Evolutionary conservation across 208 protist genomes (phyloP), one percentile per base, ranked within the genome.

Genomic region (Trypanosoma cruzi): DNA sequence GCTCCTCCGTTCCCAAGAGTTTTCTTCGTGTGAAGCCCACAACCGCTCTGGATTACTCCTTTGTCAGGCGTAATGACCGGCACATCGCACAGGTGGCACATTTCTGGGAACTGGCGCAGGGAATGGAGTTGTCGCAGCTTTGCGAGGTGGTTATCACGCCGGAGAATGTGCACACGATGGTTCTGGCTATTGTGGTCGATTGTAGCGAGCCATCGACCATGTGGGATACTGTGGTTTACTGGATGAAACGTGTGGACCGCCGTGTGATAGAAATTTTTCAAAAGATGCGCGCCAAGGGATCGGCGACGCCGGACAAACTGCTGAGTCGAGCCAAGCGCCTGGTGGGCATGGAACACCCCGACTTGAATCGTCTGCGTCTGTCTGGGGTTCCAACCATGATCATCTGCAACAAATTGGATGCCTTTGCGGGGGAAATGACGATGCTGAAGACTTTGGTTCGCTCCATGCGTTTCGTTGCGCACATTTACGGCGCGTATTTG

Each of bases 91-190:
- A 94, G 72, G 78, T 95, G 22, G 90, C 91, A 0, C 90, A 97
- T 71, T 94, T 97, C 60, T 97, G 91, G 91, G 91, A 97, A 64
- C 80, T 97, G 31, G 93, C 86, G 20, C 89, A 95, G 65, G 91
- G 90, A 7, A 86, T 65, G 55, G 84, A 95, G 44, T 72, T 97
- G 28, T 71, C 82, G 22, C 81, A 91, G 68, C 78, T 97, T 62
- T 77, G 88, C 11, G 90, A 97, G n/a, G 86, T 96, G 37, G 87
- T 96, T 11, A 54, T 97, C 11, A 93, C 82, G 4, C 79, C 91
- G 10, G 91, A 97, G 40, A 95, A 93, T 73, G 70, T 97, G 1
- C 93, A 97, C 65, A 71, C 81, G 18, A 64, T 90, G 13, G 68
- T 91, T 8, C 62, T 79, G 6, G 79, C 75, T 0, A 85, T 97